These are phyloP conservation scores for Nannizzia gypsea DNA, from an alignment of 2,329 filamentous ascomycete genomes.

Conservation along the genomic window DNA sequence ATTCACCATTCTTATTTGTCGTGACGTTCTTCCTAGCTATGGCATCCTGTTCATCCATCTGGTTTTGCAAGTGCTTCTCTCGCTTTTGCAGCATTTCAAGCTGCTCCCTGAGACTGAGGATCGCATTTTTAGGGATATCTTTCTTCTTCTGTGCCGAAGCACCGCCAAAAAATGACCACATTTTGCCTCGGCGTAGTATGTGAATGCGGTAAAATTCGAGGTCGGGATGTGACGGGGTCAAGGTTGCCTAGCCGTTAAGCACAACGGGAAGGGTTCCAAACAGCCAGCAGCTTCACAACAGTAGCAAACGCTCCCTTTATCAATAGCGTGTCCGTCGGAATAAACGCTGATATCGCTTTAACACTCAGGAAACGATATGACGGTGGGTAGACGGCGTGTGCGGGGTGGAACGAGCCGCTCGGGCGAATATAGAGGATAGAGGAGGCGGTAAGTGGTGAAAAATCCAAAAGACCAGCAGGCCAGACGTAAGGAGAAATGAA, in stretches of 20 bases:
- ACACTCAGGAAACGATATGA: background rate
- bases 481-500: no score
- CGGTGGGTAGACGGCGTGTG: background rate
- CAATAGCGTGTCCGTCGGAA: background rate
- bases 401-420: background rate
- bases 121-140: slow-evolving; percentile 93
- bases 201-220: no score
- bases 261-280: background rate
- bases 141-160: slow-evolving; percentile 72
- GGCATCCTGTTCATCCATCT: slow-evolving; percentile 85
- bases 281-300: background rate
- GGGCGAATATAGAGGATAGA: background rate
- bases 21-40: slow-evolving; percentile 80
- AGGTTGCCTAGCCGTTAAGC: background rate
- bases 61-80: slow-evolving; percentile 77
- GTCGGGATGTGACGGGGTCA: no score
- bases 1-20: slow-evolving; percentile 79
- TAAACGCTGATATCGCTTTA: background rate
- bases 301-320: background rate
- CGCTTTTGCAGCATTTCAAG: slow-evolving; percentile 97
- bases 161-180: slow-evolving; percentile 90
- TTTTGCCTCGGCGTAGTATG: slow-evolving; percentile 18
- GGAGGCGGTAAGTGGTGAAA: background rate
- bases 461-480: background rate
- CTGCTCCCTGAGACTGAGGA: slow-evolving; percentile 73